These are phyloP conservation scores for Globisporangium lucens DNA, from an alignment of 352 stramenopile species.

Conservation along the genomic window DNA sequence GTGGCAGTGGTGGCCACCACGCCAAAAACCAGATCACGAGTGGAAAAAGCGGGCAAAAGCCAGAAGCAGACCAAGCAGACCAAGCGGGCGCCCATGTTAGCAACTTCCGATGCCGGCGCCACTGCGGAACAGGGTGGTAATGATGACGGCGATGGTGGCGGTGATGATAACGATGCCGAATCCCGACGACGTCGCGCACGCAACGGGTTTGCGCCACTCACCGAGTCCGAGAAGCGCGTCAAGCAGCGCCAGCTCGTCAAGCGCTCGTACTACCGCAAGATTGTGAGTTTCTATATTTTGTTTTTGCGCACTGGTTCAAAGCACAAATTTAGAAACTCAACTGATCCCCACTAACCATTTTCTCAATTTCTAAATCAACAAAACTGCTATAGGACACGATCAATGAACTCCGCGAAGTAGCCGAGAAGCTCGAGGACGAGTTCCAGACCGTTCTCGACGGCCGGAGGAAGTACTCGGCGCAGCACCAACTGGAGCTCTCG, in stretches of 20 bases:
- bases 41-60: neutral
- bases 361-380: neutral
- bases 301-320: neutral
- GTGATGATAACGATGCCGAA: neutral
- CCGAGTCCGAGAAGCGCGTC: slow-evolving; percentile 55
- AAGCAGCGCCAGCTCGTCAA: slow-evolving; percentile 73
- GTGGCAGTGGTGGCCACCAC: neutral
- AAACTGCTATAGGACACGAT: slow-evolving; percentile 42
- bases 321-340: neutral
- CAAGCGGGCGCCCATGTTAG: neutral
- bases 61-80: neutral
- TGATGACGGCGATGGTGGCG: neutral
- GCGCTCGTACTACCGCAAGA: slow-evolving; percentile 73
- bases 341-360: neutral
- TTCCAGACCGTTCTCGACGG: slow-evolving; percentile 36
- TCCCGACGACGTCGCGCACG: slow-evolving; percentile 18
- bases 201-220: slow-evolving; percentile 35
- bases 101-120: neutral
- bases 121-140: neutral
- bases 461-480: slow-evolving; percentile 15
- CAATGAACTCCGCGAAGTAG: slow-evolving; percentile 44
- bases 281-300: slow-evolving; percentile 31
- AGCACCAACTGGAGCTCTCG: slow-evolving; percentile 4
- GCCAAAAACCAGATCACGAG: neutral
- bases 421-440: slow-evolving; percentile 46